Evolutionary conservation across 2,329 filamentous ascomycete species (phyloP), one percentile per base, ranked within the genome.

Genomic region (Xylaria sp.): DNA sequence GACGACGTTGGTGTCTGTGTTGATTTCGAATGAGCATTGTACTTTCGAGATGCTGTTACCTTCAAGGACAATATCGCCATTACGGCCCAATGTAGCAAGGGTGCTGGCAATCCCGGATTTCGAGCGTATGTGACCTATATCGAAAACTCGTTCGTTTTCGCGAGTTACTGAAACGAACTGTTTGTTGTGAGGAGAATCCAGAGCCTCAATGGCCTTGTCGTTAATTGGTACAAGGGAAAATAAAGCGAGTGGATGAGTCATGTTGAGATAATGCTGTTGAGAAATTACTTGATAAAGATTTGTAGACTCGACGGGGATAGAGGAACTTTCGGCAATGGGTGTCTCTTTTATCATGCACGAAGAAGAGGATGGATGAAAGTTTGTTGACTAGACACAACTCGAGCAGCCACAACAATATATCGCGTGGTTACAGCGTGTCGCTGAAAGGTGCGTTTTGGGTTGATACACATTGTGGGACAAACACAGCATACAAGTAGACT

Each of bases 11-110:
- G 30, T 50, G 2, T 13, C 12, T 0, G 2, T 1, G 13, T 55
- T 32, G 12, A 60, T 41, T 13, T 65, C 63, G 18, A 65, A 65
- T 0, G 63, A 65, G 34, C 57, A 60, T 25, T 65, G 63, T 5
- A 28, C n/a, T 23, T 39, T 65, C 0, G 57, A 39, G n/a, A 65
- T 60, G 10, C 1, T 34, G 1, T 1, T 1, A 6, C 50, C 57
- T 13, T 4, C 1, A 13, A 65, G 4, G 7, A 56, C 4, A 1
- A 65, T 41, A 7, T 65, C 63, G 0, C n/a, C 63, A 3, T 32
- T 2, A 20, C 63, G 57, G 8, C 63, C 63, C 1, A 65, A 0
- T 32, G 23, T 56, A 0, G 50, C 63, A 15, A 60, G 50, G 8
- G 63, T 65, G 4, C 2, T 41, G 3, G 2, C 0, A 13, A 13